Percentiles rank a stretch among this genome's conserved stretches.
Conservation (phyloP, 768 basidiomycete genomes). For the Leucocoprinus leucothites region DNA sequence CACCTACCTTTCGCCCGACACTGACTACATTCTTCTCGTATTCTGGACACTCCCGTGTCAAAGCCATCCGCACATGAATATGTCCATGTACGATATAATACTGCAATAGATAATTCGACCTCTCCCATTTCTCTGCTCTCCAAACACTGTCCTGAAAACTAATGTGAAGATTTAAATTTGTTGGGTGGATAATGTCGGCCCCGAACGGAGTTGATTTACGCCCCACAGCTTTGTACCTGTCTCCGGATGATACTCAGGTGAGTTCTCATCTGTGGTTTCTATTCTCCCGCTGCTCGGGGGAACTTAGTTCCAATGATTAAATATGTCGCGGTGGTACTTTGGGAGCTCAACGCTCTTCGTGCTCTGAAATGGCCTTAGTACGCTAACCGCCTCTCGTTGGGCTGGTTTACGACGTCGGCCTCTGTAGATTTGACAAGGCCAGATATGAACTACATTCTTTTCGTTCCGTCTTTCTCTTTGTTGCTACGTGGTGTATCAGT, state of each 20-base stretch:
- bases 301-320: constrained; percentile 47
- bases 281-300: background rate
- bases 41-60: background rate
- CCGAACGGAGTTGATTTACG: too few species aligned
- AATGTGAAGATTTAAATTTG: background rate
- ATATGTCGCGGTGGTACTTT: constrained; percentile 62
- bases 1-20: constrained; percentile 11
- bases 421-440: constrained; percentile 79
- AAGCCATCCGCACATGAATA: constrained; percentile 5
- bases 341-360: constrained; percentile 15
- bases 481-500: too few species aligned
- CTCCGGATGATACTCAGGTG: constrained; percentile 21
- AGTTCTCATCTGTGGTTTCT: constrained; percentile 16
- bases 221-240: too few species aligned
- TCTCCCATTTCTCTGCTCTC: background rate
- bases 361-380: constrained; percentile 25
- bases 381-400: constrained; percentile 41
- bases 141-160: background rate
- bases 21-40: background rate
- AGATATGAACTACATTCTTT: constrained; percentile 68
- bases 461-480: background rate
- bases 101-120: constrained; percentile 11
- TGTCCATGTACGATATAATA: constrained; percentile 12
- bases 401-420: constrained; percentile 46
- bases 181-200: background rate